phyloP scores from a whole-genome alignment of 192 early-diverging fungal genomes.

The Coemansia sp. region DNA sequence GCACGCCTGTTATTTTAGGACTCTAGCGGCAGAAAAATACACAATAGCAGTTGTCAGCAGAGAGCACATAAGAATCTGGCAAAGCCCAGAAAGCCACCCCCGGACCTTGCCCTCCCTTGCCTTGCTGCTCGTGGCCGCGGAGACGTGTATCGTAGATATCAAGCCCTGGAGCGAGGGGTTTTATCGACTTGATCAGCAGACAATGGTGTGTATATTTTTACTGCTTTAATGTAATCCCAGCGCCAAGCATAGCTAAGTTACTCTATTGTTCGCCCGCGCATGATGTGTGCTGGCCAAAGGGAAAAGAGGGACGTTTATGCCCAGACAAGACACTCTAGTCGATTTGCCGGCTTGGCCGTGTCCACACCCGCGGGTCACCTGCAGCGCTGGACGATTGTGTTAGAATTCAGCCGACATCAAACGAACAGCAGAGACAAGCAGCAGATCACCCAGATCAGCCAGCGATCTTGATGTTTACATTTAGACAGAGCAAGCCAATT shows the following conservation, averaged over 20 bases:
- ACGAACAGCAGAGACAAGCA: neutral
- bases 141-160: neutral
- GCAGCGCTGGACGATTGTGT: neutral
- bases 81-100: too few relatives aligned
- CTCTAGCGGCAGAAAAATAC: neutral
- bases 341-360: slow-evolving; percentile 6
- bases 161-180: too few relatives aligned
- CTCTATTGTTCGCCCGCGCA: neutral
- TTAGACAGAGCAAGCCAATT: neutral
- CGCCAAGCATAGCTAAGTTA: neutral
- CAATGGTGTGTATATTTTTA: neutral
- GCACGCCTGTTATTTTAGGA: neutral
- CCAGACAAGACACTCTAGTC: neutral
- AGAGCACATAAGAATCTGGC: too few relatives aligned
- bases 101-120: too few relatives aligned
- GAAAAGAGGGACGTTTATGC: neutral
- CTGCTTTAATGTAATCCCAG: neutral
- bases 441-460: neutral
- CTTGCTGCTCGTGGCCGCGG: too few relatives aligned
- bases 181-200: neutral
- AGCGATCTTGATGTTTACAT: neutral
- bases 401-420: neutral
- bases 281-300: neutral
- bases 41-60: too few relatives aligned
- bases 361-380: too few relatives aligned